Evolutionary conservation across 139 green algal genomes (phyloP).

Genomic region (Chlamydomonas schloesseri): DNA sequence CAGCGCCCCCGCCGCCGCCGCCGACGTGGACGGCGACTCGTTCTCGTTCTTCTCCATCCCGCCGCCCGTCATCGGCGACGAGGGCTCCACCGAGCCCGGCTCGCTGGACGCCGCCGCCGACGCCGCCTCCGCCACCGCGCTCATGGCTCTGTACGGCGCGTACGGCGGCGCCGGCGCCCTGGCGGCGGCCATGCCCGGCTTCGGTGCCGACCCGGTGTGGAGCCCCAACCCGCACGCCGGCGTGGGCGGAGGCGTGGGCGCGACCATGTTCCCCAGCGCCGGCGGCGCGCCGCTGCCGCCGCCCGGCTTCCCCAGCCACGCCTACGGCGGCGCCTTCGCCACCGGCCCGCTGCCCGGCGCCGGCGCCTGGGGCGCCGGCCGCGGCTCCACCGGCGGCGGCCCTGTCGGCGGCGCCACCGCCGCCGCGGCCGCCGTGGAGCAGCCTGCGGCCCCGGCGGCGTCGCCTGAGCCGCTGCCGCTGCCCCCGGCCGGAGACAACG

Average conservation of each 20-base stretch:
- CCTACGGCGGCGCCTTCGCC: conserved; percentile 34
- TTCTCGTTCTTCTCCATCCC: conserved; percentile 45
- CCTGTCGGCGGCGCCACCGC: neutral
- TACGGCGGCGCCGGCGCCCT: neutral
- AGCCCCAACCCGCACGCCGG: neutral
- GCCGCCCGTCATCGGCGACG: conserved; percentile 11
- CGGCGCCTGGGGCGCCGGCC: neutral
- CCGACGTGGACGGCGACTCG: neutral
- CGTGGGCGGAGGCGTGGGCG: neutral
- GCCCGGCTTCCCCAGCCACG: conserved; percentile 30
- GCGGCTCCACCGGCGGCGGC: neutral
- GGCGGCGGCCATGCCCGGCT: neutral
- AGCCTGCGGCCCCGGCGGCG: neutral
- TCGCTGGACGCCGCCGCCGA: neutral
- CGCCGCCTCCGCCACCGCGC: neutral
- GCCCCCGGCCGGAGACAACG: conserved; percentile 14
- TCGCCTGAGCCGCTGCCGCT: neutral
- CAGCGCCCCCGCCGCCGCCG: neutral
- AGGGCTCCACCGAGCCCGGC: neutral
- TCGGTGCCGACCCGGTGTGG: conserved; percentile 22
- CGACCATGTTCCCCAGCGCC: too few species aligned
- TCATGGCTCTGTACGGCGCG: neutral
- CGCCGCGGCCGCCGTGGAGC: neutral
- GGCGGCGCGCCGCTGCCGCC: neutral
- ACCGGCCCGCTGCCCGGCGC: neutral